Conservation (phyloP, 2,329 filamentous ascomycete species). For the Sporothrix inflata region DNA sequence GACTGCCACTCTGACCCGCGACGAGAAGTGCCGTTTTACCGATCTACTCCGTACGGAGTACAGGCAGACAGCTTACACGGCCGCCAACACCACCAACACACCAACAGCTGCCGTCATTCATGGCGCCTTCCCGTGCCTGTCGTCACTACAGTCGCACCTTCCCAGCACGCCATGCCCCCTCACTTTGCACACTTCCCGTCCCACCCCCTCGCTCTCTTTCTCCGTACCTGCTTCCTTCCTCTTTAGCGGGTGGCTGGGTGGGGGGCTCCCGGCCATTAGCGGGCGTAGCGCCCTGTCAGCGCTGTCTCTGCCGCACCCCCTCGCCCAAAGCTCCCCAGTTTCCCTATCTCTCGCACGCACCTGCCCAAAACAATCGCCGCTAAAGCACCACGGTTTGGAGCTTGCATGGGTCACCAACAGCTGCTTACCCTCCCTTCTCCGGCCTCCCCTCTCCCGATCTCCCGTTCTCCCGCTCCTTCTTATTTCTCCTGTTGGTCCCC, state of each 20-base stretch:
- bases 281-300: not conserved
- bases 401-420: not conserved
- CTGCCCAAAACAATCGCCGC: slow-evolving; percentile 25
- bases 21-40: not conserved
- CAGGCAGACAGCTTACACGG: too few species aligned
- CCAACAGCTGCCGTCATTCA: not conserved
- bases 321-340: not conserved
- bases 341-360: slow-evolving; percentile 4
- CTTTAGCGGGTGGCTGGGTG: not conserved
- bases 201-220: not conserved
- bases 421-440: not conserved
- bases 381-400: not conserved
- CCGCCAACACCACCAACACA: too few species aligned
- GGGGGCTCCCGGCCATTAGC: not conserved
- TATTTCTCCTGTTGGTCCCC: not conserved
- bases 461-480: not conserved
- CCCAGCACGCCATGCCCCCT: slow-evolving; percentile 14
- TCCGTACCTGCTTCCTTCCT: slow-evolving; percentile 11
- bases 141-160: not conserved
- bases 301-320: not conserved
- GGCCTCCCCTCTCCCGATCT: not conserved
- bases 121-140: too few species aligned
- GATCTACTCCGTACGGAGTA: not conserved
- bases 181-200: not conserved
- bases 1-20: not conserved